Evolutionary conservation across 2,329 filamentous ascomycete species (phyloP).

Genomic region (Geosmithia putterillii): DNA sequence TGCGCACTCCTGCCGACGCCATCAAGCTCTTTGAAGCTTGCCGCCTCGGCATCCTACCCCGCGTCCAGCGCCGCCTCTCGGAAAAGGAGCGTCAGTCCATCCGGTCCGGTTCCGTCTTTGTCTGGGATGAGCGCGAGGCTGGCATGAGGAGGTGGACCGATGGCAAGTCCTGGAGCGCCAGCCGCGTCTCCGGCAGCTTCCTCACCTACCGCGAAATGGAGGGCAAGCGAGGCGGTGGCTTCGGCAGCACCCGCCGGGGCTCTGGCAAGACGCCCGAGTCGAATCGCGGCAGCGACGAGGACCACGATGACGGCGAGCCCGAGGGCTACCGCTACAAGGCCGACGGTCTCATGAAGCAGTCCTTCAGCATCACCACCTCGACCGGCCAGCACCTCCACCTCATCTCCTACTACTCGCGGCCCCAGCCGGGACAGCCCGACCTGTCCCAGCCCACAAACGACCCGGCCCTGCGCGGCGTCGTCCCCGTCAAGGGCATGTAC

Average conservation of each 20-base stretch:
- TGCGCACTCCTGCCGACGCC: slow-evolving; percentile 90
- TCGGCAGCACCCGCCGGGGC: slow-evolving; percentile 44
- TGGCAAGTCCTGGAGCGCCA: slow-evolving; percentile 98
- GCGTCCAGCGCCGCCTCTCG: slow-evolving; percentile 84
- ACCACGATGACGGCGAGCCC: slow-evolving; percentile 72
- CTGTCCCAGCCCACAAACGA: slow-evolving; percentile 76
- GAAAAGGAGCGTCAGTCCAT: slow-evolving; percentile 97
- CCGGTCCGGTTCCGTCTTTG: slow-evolving; percentile 91
- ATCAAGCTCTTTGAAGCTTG: slow-evolving; percentile 99
- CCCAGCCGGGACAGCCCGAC: slow-evolving; percentile 58
- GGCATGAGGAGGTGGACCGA: slow-evolving; percentile 99
- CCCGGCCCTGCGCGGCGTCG: slow-evolving; percentile 65
- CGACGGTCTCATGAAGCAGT: slow-evolving; percentile 98
- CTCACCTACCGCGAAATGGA: slow-evolving; percentile 98
- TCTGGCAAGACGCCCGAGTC: slow-evolving; percentile 74
- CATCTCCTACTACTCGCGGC: slow-evolving; percentile 91
- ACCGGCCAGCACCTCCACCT: slow-evolving; percentile 83
- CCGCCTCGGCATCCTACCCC: slow-evolving; percentile 73
- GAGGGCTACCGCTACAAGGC: slow-evolving; percentile 92
- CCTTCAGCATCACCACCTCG: slow-evolving; percentile 95
- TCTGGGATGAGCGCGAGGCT: slow-evolving; percentile 98
- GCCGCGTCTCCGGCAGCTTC: slow-evolving; percentile 93
- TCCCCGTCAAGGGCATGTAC: slow-evolving; percentile 89
- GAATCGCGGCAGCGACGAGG: slow-evolving; percentile 69
- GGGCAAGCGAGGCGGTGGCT: slow-evolving; percentile 80